Evolutionary conservation across 1,284 basidiomycete species (phyloP), one percentile per base, ranked within the genome.

Genomic region (Pyrrhoderma lamaoense): DNA sequence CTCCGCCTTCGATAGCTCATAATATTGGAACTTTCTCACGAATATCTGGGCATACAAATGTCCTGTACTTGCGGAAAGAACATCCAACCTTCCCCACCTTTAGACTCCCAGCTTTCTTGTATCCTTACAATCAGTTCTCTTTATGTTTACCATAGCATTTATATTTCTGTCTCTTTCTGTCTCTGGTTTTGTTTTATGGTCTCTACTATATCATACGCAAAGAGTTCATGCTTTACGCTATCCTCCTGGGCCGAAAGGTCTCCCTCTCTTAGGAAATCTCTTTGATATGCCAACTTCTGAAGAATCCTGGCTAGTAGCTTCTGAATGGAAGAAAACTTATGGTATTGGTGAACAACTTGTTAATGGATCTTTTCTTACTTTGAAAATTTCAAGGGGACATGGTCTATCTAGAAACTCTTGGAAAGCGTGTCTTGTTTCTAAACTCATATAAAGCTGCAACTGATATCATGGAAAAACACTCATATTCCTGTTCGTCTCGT

Each of bases 381-480:
- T 5, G 11, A 11, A 11, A 31, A 11, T 5, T 5, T 5, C 25
- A 31, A 35, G 60, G 60, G 27, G 57, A 62, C 34, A 38, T 63
- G 3, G 51, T 59, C 21, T 58, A 59, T 34, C 38, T 63, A n/a
- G 54, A 49, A 16, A 50, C 58, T 9, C 42, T 61, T 3, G 59
- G 57, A 18, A 52, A 59, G 36, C 47, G 47, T 7, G 54, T 58
- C 19, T 35, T 62, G 5, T 47, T 64, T 21, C 27, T 64, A 9
- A 64, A 61, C 34, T 60, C 59, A 11, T 55, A 54, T 23, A 49
- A 59, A 14, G 53, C 51, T 19, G 57, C 60, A 18, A 43, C 47
- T 18, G 61, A 61, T n/a, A 44, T 64, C 8, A 45, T 64, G 36
- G 59, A 60, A 21, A 59, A 59, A 47, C 55, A 57, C 23, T 51